Evolutionary conservation across 257 asterid species (phyloP), one percentile per base, ranked within the genome.

Genomic region (Hygrophila difformis): DNA sequence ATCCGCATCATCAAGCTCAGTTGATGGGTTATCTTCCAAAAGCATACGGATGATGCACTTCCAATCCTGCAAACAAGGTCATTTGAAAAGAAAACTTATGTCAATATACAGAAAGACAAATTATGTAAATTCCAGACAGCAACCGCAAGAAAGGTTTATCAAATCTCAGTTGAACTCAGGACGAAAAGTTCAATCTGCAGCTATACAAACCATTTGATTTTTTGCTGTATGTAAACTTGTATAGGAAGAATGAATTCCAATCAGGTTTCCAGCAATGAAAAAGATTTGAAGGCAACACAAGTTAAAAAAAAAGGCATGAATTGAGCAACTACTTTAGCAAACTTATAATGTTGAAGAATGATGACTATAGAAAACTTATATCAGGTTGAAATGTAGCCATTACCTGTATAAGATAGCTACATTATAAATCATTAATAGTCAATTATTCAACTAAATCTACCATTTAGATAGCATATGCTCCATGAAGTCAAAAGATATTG

Each of bases 31-130:
- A 49, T 84, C 95, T 35, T 71, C 93, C 70, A 91, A 69, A 45
- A 91, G 95, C 95, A 91, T 86, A 45, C 55, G 73, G 47, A 86
- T 71, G 59, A 82, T 82, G 73, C 87, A 68, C 61, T 91, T 82
- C 96, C 99, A 91, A 59, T 91, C 99, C 99, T 91, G 69, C 60
- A 74, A 54, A 12, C 35, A 49, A 9, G 19, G 58, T 40, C 62
- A 1, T 53, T 49, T 42, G 53, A 55, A 50, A 54, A 39, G 12
- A 52, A n/a, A n/a, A n/a, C n/a, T n/a, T n/a, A n/a, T n/a, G n/a
- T n/a, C n/a, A n/a, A n/a, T n/a, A n/a, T n/a, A n/a, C n/a, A n/a
- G n/a, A n/a, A n/a, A 53, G 37, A 44, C 44, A 58, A 49, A 45
- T 53, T 69, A 51, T 53, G 46, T 39, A 29, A 60, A 44, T 23